These are phyloP conservation scores for Alternaria sp. DNA, from an alignment of 2,329 filamentous ascomycete genomes.

Conservation along the genomic window DNA sequence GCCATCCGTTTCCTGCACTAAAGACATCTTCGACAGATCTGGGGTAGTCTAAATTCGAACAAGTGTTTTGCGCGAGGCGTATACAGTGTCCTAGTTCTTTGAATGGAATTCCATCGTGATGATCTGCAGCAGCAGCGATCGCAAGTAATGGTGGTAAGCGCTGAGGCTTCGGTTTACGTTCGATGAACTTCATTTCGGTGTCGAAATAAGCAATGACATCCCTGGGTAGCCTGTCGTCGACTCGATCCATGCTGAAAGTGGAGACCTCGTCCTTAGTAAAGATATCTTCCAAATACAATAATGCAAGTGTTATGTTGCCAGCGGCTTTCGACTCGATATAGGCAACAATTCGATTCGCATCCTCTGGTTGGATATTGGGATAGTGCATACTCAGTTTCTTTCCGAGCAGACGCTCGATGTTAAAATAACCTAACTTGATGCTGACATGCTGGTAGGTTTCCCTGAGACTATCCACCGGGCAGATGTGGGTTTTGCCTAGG, in stretches of 20 bases:
- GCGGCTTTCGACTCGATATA: neutral
- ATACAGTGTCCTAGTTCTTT: too few relatives aligned
- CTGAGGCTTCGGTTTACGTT: too few relatives aligned
- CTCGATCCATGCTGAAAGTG: too few relatives aligned
- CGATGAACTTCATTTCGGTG: too few relatives aligned
- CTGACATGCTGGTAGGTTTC: neutral
- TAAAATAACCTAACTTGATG: neutral
- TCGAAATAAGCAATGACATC: too few relatives aligned
- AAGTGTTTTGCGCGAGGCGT: too few relatives aligned
- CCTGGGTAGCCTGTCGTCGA: too few relatives aligned
- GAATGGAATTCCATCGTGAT: accelerated
- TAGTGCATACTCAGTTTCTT: neutral
- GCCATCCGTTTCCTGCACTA: too few relatives aligned
- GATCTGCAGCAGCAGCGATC: accelerated
- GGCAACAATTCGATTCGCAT: accelerated
- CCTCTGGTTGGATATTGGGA: neutral
- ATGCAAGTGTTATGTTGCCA: neutral
- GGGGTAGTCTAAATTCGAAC: too few relatives aligned
- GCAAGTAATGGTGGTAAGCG: too few relatives aligned
- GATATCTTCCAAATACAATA: neutral
- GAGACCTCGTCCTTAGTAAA: accelerated
- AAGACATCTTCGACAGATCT: too few relatives aligned
- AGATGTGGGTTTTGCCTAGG: neutral
- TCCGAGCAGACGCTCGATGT: neutral
- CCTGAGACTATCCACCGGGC: accelerated